Evolutionary conservation across 768 basidiomycete genomes (phyloP), one percentile per base, ranked within the genome.

Genomic region (Pisolithus microcarpus): DNA sequence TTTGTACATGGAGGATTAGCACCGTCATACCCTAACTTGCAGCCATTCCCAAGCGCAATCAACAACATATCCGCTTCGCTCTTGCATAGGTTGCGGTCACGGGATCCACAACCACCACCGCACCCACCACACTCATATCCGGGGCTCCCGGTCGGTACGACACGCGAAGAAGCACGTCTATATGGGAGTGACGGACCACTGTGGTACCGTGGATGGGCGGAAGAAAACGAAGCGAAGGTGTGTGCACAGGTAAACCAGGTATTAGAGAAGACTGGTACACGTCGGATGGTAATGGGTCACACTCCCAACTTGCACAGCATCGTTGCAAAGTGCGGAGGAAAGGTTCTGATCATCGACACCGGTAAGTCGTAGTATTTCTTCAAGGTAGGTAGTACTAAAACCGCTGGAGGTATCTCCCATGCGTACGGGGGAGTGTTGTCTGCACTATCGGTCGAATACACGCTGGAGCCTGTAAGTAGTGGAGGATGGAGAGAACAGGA

Each of bases 141-240:
- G 1, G 82, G 83, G 7, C 68, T 95, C 13, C 93, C 93, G 5
- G 43, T 59, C 59, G 80, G 72, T 37, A 72, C 88, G 5, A 85
- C 85, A 0, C 57, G 57, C 0, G 83, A 82, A 52, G 93, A 97
- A 66, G 61, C 72, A 7, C 75, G 79, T 31, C 63, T 97, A 34
- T 96, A 95, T 59, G 78, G 75, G 21, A 61, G 75, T 1, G 80
- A 90, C 39, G 95, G 95, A 0, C 92, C 93, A 4, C 67, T 94
- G 42, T 97, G 96, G 96, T 96, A 93, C 65, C 79, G 96, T 10
- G 93, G 93, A 1, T 93, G 93, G 82, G 95, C 95, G 15, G 73
- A 81, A 46, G 82, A 85, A 11, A 67, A 71, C 23, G 90, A 94
- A 47, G 77, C 78, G 50, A 72, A 72, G 46, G 80, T 79, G 4